A percentile compares a stretch with the other conserved stretches of the same genome.
These are phyloP conservation scores for Syzygium aqueum DNA, from an alignment of 345 rosid genomes.

Conservation along the genomic window DNA sequence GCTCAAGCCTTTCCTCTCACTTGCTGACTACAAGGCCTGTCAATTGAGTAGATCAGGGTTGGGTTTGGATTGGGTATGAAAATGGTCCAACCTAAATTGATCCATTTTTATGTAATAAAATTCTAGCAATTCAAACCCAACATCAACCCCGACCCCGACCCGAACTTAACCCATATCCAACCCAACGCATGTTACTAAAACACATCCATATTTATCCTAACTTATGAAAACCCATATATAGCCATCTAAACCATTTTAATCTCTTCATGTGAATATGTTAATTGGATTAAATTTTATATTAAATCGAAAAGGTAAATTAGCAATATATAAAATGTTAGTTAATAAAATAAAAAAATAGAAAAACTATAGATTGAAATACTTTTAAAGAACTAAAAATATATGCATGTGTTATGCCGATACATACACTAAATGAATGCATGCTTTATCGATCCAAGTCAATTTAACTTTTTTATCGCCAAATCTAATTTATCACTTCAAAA, in stretches of 20 bases:
- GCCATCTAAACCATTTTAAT: neutral
- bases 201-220: neutral
- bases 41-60: rapidly evolving
- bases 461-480: neutral
- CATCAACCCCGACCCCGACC: neutral
- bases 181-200: neutral
- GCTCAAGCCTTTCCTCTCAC: neutral
- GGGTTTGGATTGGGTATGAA: neutral
- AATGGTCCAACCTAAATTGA: too few species aligned
- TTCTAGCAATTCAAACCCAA: neutral
- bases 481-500: neutral
- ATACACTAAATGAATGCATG: neutral
- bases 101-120: too few species aligned
- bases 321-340: neutral
- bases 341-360: neutral
- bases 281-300: neutral
- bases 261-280: neutral
- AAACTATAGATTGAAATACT: neutral
- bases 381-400: neutral
- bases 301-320: neutral
- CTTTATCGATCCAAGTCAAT: neutral
- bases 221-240: neutral
- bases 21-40: neutral
- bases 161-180: neutral
- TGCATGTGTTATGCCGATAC: neutral